Percentiles rank a stretch among this genome's conserved stretches.
phyloP scores from a whole-genome alignment of 2,329 filamentous ascomycete genomes.

The Coniochaeta sp. region DNA sequence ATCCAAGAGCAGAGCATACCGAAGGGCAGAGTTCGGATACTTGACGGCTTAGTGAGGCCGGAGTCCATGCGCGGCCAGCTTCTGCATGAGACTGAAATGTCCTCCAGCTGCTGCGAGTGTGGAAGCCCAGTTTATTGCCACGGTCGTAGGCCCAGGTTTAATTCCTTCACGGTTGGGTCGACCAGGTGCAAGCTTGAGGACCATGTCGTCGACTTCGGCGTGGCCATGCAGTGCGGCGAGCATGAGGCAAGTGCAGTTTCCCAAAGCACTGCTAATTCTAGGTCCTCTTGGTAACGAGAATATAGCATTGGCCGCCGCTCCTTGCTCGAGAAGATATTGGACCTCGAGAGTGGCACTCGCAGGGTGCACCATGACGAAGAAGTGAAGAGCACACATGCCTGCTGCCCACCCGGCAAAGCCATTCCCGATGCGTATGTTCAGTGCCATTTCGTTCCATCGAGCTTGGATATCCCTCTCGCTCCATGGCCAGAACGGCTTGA shows the following conservation, averaged over 20 bases:
- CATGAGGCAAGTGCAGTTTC: background rate
- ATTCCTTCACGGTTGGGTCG: background rate
- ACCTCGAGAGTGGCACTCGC: background rate
- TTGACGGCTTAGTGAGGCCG: background rate
- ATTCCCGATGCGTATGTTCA: background rate
- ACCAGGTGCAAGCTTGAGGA: background rate
- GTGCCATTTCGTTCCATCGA: background rate
- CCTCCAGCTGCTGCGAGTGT: background rate
- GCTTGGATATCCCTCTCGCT: background rate
- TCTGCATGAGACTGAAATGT: background rate
- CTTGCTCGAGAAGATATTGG: background rate
- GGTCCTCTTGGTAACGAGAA: background rate
- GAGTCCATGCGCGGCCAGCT: background rate
- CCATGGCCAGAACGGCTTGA: background rate
- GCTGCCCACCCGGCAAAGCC: background rate
- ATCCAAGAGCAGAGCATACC: background rate
- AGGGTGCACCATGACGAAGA: background rate
- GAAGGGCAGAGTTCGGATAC: background rate
- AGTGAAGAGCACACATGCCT: background rate
- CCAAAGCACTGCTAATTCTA: background rate
- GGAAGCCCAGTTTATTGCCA: background rate
- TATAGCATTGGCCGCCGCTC: background rate
- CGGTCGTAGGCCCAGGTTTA: background rate
- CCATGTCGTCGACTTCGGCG: background rate
- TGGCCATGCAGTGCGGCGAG: background rate